Evolutionary conservation across 2,329 filamentous ascomycete species (phyloP).

Genomic region (Pestalotiopsis sp.): DNA sequence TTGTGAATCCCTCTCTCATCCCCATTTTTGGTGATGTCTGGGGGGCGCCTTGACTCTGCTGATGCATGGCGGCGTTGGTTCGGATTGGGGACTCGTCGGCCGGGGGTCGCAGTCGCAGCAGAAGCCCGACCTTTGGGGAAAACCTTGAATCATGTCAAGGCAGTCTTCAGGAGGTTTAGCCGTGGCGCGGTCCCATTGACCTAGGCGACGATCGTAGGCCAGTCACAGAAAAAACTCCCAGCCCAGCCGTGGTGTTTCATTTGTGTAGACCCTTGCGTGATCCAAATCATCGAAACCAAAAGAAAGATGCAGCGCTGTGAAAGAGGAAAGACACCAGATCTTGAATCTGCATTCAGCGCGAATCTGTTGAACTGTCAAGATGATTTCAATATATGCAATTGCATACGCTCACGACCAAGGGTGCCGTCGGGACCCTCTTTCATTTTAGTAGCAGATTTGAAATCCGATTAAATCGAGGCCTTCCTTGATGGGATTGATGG

Average conservation of each 20-base stretch:
- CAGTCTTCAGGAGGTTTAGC: background rate
- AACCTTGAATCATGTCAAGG: background rate
- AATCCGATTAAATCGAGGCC: background rate
- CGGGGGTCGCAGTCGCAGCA: background rate
- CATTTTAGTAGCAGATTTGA: slow-evolving; percentile 7
- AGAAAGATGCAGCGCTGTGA: background rate
- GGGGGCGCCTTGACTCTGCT: background rate
- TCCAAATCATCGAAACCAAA: background rate
- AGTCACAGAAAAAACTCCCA: background rate
- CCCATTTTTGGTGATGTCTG: background rate
- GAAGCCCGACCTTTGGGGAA: too few relatives aligned
- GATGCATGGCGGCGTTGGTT: background rate
- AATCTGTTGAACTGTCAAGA: background rate
- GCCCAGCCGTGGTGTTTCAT: background rate
- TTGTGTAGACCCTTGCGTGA: background rate
- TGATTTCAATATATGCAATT: background rate
- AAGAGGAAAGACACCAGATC: background rate
- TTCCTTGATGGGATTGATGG: background rate
- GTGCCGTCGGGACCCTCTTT: slow-evolving; percentile 5
- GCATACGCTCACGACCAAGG: background rate
- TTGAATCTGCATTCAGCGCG: too few relatives aligned
- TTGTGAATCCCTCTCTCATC: background rate
- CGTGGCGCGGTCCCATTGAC: background rate
- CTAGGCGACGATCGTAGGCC: background rate
- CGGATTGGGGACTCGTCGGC: background rate